These are phyloP conservation scores for Pyrenophora teres DNA, from an alignment of 2,329 filamentous ascomycete species.

Conservation along the genomic window DNA sequence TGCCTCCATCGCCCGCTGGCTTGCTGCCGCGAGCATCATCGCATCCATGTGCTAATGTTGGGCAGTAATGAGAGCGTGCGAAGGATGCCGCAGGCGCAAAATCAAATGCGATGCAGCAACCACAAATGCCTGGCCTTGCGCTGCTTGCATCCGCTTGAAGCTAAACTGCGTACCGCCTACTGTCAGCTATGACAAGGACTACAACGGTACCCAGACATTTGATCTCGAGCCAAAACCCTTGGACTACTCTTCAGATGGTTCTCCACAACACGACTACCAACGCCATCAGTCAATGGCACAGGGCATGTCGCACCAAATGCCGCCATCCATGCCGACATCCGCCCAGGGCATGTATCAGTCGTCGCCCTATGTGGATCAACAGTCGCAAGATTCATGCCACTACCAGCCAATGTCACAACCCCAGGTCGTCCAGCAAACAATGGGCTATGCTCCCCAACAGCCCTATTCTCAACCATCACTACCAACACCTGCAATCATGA, in stretches of 20 bases:
- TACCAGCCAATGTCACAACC: slow-evolving; percentile 44
- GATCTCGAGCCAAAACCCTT: slow-evolving; percentile 48
- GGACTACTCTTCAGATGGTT: slow-evolving; percentile 48
- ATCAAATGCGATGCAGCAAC: slow-evolving; percentile 98
- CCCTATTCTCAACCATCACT: slow-evolving; percentile 40
- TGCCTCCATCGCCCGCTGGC: slow-evolving; percentile 13
- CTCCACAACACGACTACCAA: slow-evolving; percentile 50
- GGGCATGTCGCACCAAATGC: slow-evolving; percentile 36
- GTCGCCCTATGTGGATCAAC: slow-evolving; percentile 42
- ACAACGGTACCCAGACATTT: slow-evolving; percentile 48
- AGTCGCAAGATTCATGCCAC: slow-evolving; percentile 42
- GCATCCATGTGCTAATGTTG: slow-evolving; percentile 28
- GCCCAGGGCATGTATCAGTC: slow-evolving; percentile 45
- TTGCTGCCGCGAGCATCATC: not conserved
- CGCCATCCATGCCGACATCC: slow-evolving; percentile 34
- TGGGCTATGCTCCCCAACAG: slow-evolving; percentile 42
- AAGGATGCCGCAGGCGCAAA: slow-evolving; percentile 91
- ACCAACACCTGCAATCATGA: slow-evolving; percentile 36
- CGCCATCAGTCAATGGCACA: slow-evolving; percentile 40
- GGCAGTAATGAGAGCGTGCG: slow-evolving; percentile 93
- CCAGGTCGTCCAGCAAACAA: slow-evolving; percentile 39
- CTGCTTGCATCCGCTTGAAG: slow-evolving; percentile 88
- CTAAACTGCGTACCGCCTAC: slow-evolving; percentile 91
- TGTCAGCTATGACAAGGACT: slow-evolving; percentile 71
- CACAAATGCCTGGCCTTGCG: slow-evolving; percentile 97